Base-by-base conservation (phyloP, 2,329 filamentous ascomycete genomes). In the Harringtonia lauricola region DNA sequence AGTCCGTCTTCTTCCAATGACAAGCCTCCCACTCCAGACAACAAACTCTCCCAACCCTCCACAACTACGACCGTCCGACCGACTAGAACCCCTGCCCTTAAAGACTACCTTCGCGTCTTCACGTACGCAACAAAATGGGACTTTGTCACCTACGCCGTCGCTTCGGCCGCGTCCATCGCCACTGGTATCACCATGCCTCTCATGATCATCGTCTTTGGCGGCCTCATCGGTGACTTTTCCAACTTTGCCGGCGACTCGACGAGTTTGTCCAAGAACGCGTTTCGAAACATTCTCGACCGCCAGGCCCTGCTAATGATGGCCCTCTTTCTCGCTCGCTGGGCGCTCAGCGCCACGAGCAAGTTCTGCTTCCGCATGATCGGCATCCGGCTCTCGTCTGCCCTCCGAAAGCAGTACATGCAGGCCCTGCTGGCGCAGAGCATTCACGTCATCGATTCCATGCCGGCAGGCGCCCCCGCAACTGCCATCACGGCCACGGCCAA, bases 281-380 rank as follows among this genome's bases (percentile, higher is more conserved):
- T 26, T 26, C 6, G 10, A 6, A 26, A 10, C 10, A 26, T 26
- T 4, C 59, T 56, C 46, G 57, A 58, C 42, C 51, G 49, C 4
- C 40, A 49, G 26, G 47, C 7, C 24, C 59, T 45, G 1, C 86
- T 80, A 55, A 76, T 87, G 51, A 70, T 86, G 42, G 77, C 79
- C 43, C 64, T 88, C 3, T 88, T 87, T 55, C 58, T 86, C 33
- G 81, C 65, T 13, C 76, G 80, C 36, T 77, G 83, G 46, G 55
- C 64, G 22, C 61, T 84, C 7, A 26, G 10, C 10, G 24, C 24
- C 24, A 10, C 10, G 24, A 26, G 10, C 24, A 26, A 64, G 64
- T 50, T 78, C 44, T 64, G 67, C 14, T 78, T 78, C 47, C 70
- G 76, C 10, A 72, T 79, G 59, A 71, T 73, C 41, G 76, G 75